Conservation (phyloP, 2,329 filamentous ascomycete species). For the Madurella mycetomatis region DNA sequence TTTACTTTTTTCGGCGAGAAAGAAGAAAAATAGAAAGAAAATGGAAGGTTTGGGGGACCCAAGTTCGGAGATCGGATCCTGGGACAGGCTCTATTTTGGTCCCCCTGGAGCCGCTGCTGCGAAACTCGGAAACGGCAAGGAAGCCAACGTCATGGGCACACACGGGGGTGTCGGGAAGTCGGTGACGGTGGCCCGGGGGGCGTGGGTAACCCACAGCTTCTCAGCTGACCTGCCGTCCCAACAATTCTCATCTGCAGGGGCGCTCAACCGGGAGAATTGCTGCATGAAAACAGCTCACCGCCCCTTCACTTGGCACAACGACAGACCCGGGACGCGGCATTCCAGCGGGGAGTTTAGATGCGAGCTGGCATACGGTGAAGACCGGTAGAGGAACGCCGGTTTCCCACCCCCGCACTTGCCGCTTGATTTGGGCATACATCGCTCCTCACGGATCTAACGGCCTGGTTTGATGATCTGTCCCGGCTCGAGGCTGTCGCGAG, state of each 20-base stretch:
- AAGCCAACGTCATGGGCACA: slow-evolving; percentile 13
- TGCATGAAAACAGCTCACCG: slow-evolving; percentile 25
- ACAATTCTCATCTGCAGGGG: slow-evolving; percentile 22
- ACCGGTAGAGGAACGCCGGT: not conserved
- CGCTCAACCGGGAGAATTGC: slow-evolving; percentile 24
- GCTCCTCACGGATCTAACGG: no score
- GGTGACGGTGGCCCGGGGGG: slow-evolving; percentile 13
- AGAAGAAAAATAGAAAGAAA: not conserved
- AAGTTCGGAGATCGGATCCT: not conserved
- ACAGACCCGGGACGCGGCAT: not conserved
- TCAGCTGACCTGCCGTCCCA: slow-evolving; percentile 23
- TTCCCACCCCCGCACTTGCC: no score
- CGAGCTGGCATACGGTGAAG: not conserved
- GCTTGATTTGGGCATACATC: no score
- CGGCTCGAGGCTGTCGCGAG: not conserved
- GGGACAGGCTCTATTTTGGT: slow-evolving; percentile 5
- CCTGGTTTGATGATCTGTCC: not conserved
- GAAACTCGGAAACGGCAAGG: slow-evolving; percentile 12
- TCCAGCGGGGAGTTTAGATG: not conserved
- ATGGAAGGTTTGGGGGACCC: not conserved
- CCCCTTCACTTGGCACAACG: slow-evolving; percentile 19
- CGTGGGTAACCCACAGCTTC: slow-evolving; percentile 7
- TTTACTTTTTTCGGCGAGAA: not conserved
- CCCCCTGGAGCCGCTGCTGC: not conserved
- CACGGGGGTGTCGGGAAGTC: not conserved